Percentiles rank a stretch among this genome's conserved stretches.
These are phyloP conservation scores for Fusarium illudens DNA, from an alignment of 2,329 filamentous ascomycete genomes.

Conservation along the genomic window DNA sequence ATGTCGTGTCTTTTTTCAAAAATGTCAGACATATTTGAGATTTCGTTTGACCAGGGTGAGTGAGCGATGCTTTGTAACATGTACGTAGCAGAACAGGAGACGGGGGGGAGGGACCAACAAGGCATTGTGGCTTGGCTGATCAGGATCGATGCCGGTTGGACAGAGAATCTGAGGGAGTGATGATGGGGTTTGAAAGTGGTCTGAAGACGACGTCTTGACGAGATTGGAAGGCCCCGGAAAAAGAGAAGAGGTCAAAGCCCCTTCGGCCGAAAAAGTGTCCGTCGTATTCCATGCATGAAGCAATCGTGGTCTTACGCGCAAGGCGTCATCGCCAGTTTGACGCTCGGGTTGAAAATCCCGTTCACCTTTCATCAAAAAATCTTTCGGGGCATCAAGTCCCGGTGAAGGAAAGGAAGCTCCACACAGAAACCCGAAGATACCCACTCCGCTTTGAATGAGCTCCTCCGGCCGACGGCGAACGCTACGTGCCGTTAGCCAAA, in stretches of 20 bases:
- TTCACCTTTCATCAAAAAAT: background rate
- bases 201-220: background rate
- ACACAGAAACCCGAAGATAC: constrained; percentile 23
- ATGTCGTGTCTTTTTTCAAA: background rate
- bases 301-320: background rate
- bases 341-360: background rate
- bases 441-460: constrained; percentile 16
- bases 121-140: background rate
- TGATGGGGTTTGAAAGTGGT: constrained; percentile 10
- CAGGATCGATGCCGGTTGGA: constrained; percentile 19
- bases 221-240: constrained; percentile 16
- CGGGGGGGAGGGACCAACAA: background rate
- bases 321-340: background rate
- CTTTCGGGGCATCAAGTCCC: constrained; percentile 18
- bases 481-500: constrained; percentile 13
- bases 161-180: background rate
- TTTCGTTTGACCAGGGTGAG: constrained; percentile 18
- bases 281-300: background rate
- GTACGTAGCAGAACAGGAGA: background rate
- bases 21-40: constrained; percentile 30
- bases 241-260: constrained; percentile 20
- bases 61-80: background rate
- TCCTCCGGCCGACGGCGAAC: constrained; percentile 29
- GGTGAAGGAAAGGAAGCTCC: constrained; percentile 7
- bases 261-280: background rate